Conservation (phyloP, 805 yeast genomes). For the Metschnikowia santaceciliae region DNA sequence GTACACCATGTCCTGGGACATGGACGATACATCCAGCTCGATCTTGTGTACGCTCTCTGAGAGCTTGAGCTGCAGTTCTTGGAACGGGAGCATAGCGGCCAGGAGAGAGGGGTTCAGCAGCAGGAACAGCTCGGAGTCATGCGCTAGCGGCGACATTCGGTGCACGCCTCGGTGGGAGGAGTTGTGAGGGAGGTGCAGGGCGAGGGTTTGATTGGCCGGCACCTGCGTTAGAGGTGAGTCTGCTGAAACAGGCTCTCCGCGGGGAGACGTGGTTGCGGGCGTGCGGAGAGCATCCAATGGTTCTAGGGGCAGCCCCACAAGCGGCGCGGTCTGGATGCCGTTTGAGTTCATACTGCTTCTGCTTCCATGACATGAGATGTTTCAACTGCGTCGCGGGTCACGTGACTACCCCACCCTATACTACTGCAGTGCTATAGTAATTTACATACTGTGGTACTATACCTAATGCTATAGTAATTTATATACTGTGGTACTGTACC, state of each 20-base stretch:
- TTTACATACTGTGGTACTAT: too few relatives aligned
- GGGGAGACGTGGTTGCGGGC: slow-evolving; percentile 9
- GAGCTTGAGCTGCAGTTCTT: slow-evolving; percentile 14
- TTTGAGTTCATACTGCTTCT: slow-evolving; percentile 13
- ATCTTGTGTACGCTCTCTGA: slow-evolving; percentile 17
- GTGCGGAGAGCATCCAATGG: slow-evolving; percentile 16
- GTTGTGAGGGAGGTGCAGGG: slow-evolving; percentile 3
- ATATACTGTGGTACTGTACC: too few relatives aligned
- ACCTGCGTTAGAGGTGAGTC: slow-evolving; percentile 3
- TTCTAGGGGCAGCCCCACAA: slow-evolving; percentile 13
- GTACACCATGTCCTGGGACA: slow-evolving; percentile 32
- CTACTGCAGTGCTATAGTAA: too few relatives aligned
- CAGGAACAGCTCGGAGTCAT: not conserved
- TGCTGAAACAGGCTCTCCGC: slow-evolving; percentile 10
- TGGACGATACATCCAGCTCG: slow-evolving; percentile 25
- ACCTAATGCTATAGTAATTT: too few relatives aligned
- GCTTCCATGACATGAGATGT: not conserved
- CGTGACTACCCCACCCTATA: not conserved
- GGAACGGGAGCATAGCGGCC: slow-evolving; percentile 8
- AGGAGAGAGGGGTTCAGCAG: not conserved
- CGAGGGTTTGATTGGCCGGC: not conserved
- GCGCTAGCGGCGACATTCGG: slow-evolving; percentile 11
- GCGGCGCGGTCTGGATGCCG: slow-evolving; percentile 12
- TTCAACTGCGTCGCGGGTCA: not conserved
- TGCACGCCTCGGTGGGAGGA: slow-evolving; percentile 8